Evolutionary conservation across 148 eudicot species (phyloP), one percentile per base, ranked within the genome.

Genomic region (Cornus kousa): DNA sequence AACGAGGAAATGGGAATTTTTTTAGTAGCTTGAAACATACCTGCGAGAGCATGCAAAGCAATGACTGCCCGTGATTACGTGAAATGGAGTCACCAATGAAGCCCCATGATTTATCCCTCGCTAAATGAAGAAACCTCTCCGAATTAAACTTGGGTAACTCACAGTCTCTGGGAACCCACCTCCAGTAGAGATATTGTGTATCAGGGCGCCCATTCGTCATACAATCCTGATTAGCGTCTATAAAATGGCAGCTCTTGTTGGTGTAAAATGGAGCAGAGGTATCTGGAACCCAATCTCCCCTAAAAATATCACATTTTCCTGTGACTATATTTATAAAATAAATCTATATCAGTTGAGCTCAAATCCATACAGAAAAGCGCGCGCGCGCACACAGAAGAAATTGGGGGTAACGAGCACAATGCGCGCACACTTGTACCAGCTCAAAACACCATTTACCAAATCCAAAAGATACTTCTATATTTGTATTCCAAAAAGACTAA

Each of bases 21-120:
- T 43, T 43, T 9, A 43, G 48, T 43, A 43, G 48, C 48, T 20
- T 39, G 40, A 23, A 19, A 32, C 22, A 62, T 89, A 91, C 98
- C 98, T 93, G 88, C 0, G 95, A 94, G 57, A 93, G 90, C 68
- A 72, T 79, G 82, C 98, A 93, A 66, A 96, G 88, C 82, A 93
- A 80, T 28, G 99, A 93, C 72, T 96, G 99, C 5, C 89, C 91
- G 53, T 96, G 98, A 76, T 94, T 94, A 16, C 97, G 95, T 53
- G 85, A 85, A 71, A 96, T 92, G 3, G 99, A 96, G 84, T 96
- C 99, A 5, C 99, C 99, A 4, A 96, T 88, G 81, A 93, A 92
- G 0, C 94, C 99, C 84, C 89, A 85, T 5, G 87, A 78, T 78
- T 94, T 96, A 71, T 89, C 78, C 74, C 87, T 88, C 99, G 88